Evolutionary conservation across 2,329 filamentous ascomycete genomes (phyloP), one percentile per base, ranked within the genome.

Genomic region (Trichophyton verrucosum): DNA sequence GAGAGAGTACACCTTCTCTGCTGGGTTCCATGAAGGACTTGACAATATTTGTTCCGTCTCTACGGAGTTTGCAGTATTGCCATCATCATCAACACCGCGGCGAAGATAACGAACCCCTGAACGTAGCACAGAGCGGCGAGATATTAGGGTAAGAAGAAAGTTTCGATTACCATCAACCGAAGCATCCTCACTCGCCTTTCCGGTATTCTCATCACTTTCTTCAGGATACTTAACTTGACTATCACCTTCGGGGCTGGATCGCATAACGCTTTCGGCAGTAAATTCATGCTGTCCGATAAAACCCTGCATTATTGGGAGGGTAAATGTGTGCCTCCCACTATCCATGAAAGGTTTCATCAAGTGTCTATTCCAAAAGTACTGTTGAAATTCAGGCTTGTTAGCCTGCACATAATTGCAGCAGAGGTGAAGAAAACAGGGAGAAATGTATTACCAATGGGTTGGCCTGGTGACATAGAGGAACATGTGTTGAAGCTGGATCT

Each of bases 1-100:
- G 67, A 96, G 95, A 0, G 91, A 96, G 71, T 89, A 88, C 1
- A 86, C 79, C 65, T 84, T 89, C 11, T 75, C 72, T 11, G 79
- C 75, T 0, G 80, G 70, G 17, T 84, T 80, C 84, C 88, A 91
- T 0, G 80, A 79, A 1, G 84, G 78, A 0, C 82, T 81, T 0
- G 89, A 94, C 2, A 99, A 79, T 8, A 99, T 87, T 73, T 99
- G 94, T 71, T 99, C 94, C 0, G 92, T 96, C 75, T 99, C 94
- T 20, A 97, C 92, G 30, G 81, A 86, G 69, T 99, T 99, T 17
- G 94, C 94, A 3, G 88, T 85, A 67, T 88, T 86, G 0, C 94
- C 94, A 62, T 91, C 84, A 62, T 97, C 91, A 66, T 99, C 91
- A 22, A 96, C 83, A 5, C 94, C 94, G 27, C 94, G 86, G 8